Percentiles rank a stretch among this genome's conserved stretches.
These are phyloP conservation scores for Albophoma yamanashiensis DNA, from an alignment of 2,329 filamentous ascomycete genomes.

Conservation along the genomic window DNA sequence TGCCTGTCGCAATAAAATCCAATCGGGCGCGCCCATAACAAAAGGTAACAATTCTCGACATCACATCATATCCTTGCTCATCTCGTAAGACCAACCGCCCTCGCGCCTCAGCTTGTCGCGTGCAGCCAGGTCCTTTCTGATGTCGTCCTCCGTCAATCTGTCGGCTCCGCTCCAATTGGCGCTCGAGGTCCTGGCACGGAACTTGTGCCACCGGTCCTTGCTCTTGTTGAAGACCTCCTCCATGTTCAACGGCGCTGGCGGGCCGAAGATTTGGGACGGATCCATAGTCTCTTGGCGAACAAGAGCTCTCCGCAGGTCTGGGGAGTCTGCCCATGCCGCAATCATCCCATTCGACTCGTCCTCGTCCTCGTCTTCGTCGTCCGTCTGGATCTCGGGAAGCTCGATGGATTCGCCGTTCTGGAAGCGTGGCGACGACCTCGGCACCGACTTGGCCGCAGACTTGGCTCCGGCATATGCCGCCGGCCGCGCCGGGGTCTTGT, in stretches of 20 bases:
- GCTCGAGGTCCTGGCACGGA: slow-evolving; percentile 82
- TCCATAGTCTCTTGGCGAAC: slow-evolving; percentile 77
- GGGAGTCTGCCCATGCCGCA: slow-evolving; percentile 81
- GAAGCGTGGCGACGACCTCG: slow-evolving; percentile 71
- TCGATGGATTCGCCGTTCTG: slow-evolving; percentile 84
- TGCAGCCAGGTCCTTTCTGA: slow-evolving; percentile 66
- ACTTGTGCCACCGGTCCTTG: slow-evolving; percentile 76
- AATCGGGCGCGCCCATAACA: neutral
- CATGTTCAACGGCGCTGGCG: slow-evolving; percentile 80
- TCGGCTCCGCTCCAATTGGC: slow-evolving; percentile 89
- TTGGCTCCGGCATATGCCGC: slow-evolving; percentile 32
- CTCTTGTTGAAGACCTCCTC: slow-evolving; percentile 92
- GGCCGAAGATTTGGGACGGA: slow-evolving; percentile 77
- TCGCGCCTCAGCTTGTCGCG: slow-evolving; percentile 71
- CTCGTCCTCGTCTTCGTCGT: slow-evolving; percentile 80
- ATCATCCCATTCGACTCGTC: slow-evolving; percentile 46
- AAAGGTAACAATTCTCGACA: neutral
- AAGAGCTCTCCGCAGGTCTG: slow-evolving; percentile 66
- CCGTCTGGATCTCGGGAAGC: slow-evolving; percentile 89
- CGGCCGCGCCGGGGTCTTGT: slow-evolving; percentile 61
- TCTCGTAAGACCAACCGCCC: slow-evolving; percentile 72
- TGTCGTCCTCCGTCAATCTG: slow-evolving; percentile 75
- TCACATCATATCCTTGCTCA: slow-evolving; percentile 36
- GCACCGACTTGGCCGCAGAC: slow-evolving; percentile 47
- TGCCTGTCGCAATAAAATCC: neutral